A percentile compares a stretch with the other conserved stretches of the same genome.
phyloP scores from a whole-genome alignment of 352 stramenopile genomes.

The Achlya hypogyna region DNA sequence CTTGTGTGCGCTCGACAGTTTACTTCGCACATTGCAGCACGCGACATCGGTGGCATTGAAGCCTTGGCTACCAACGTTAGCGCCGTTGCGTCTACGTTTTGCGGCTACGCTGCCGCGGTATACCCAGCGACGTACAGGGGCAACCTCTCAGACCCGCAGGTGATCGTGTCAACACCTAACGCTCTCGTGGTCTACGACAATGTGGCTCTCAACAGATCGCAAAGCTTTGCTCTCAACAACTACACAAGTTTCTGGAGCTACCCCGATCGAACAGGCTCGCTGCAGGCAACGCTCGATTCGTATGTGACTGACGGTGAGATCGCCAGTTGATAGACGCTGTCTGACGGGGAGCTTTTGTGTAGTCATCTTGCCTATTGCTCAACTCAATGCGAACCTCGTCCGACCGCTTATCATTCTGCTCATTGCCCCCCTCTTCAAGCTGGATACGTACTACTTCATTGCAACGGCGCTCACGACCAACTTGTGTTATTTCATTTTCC shows the following conservation, averaged over 20 bases:
- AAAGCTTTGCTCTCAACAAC: constrained; percentile 15
- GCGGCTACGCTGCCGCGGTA: background rate
- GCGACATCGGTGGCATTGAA: constrained; percentile 1
- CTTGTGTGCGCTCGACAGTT: constrained; percentile 27
- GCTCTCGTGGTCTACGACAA: background rate
- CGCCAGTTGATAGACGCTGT: too few species aligned
- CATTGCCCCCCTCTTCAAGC: constrained; percentile 56
- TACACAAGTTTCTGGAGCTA: constrained; percentile 50
- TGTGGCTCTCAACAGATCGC: constrained; percentile 8
- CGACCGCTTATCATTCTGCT: constrained; percentile 54
- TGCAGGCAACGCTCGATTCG: constrained; percentile 29
- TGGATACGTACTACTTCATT: constrained; percentile 66
- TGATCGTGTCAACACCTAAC: background rate
- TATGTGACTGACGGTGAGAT: constrained; percentile 28
- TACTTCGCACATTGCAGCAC: background rate
- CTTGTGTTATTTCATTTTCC: constrained; percentile 51
- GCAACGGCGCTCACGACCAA: constrained; percentile 50
- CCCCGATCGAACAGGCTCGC: constrained; percentile 41
- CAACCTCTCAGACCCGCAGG: background rate
- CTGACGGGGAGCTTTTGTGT: background rate
- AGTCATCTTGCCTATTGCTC: constrained; percentile 54
- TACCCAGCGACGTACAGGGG: background rate
- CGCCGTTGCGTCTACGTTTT: background rate
- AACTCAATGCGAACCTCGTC: constrained; percentile 60
- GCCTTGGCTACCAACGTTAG: background rate